These are phyloP conservation scores for Ogataea nonfermentans DNA, from an alignment of 805 yeast genomes.

Conservation along the genomic window DNA sequence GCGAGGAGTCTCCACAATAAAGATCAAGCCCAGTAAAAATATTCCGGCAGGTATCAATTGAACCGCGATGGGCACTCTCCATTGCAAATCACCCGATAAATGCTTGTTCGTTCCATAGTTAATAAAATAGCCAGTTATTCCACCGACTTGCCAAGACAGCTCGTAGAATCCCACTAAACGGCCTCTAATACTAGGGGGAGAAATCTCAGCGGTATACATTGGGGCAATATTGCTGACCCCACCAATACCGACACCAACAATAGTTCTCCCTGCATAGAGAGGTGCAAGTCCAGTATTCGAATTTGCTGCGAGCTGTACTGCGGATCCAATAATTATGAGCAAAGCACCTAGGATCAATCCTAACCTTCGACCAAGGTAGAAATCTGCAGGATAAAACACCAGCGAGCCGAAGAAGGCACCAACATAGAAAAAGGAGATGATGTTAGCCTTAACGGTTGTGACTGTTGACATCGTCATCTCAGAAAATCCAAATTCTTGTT, in stretches of 20 bases:
- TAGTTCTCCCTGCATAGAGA: slow-evolving; percentile 49
- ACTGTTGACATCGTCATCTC: slow-evolving; percentile 2
- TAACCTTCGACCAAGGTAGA: slow-evolving; percentile 5
- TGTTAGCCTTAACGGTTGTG: slow-evolving; percentile 10
- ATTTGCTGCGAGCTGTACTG: slow-evolving; percentile 11
- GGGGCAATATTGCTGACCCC: slow-evolving; percentile 69
- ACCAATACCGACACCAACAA: slow-evolving; percentile 71
- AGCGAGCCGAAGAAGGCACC: slow-evolving; percentile 13
- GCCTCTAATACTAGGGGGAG: slow-evolving; percentile 62
- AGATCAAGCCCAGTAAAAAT: slow-evolving; percentile 38
- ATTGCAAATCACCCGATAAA: slow-evolving; percentile 28
- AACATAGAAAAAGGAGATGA: slow-evolving; percentile 13
- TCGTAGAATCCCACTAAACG: slow-evolving; percentile 58
- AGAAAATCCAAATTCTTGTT: slow-evolving; percentile 9
- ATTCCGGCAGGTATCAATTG: slow-evolving; percentile 48
- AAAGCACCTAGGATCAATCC: slow-evolving; percentile 8
- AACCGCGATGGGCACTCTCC: slow-evolving; percentile 46
- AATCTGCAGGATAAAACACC: slow-evolving; percentile 9
- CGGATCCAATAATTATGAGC: slow-evolving; percentile 8
- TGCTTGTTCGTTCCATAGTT: slow-evolving; percentile 32
- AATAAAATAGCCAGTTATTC: slow-evolving; percentile 32
- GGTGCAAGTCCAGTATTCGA: slow-evolving; percentile 16
- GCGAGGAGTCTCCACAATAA: slow-evolving; percentile 53
- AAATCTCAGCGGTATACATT: slow-evolving; percentile 64
- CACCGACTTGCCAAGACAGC: slow-evolving; percentile 38